These are phyloP conservation scores for Casuarina equisetifolia DNA, from an alignment of 306 rosid genomes.

Conservation along the genomic window DNA sequence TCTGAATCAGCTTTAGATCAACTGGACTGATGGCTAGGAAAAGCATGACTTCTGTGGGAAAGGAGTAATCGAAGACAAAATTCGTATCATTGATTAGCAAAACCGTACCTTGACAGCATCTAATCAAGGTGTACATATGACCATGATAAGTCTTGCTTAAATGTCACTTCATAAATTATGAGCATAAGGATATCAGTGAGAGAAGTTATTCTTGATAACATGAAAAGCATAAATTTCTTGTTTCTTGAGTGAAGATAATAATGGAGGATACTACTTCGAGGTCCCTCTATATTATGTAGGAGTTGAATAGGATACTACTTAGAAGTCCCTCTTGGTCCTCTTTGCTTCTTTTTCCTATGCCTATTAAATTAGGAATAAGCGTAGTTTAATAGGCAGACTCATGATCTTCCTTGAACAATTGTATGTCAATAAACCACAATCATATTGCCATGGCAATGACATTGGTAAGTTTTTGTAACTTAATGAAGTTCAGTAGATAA, in stretches of 20 bases:
- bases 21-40: too few species aligned
- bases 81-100: not conserved
- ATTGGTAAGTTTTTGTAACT: not conserved
- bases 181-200: conserved; percentile 8
- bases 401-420: not conserved
- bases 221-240: not conserved
- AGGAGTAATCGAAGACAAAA: not conserved
- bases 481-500: not conserved
- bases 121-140: not conserved
- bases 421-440: not conserved
- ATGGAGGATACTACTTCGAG: not conserved
- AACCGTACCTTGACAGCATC: not conserved
- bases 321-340: too few species aligned
- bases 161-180: not conserved
- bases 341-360: too few species aligned
- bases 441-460: not conserved
- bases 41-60: too few species aligned
- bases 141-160: not conserved
- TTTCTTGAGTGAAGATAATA: not conserved
- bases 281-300: not conserved
- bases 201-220: not conserved
- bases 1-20: too few species aligned
- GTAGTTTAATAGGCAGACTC: not conserved
- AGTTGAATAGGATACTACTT: not conserved
- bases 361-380: not conserved